Percentiles rank a stretch among this genome's conserved stretches.
Conservation (phyloP, 768 basidiomycete species). For the Rhizopogon vinicolor region DNA sequence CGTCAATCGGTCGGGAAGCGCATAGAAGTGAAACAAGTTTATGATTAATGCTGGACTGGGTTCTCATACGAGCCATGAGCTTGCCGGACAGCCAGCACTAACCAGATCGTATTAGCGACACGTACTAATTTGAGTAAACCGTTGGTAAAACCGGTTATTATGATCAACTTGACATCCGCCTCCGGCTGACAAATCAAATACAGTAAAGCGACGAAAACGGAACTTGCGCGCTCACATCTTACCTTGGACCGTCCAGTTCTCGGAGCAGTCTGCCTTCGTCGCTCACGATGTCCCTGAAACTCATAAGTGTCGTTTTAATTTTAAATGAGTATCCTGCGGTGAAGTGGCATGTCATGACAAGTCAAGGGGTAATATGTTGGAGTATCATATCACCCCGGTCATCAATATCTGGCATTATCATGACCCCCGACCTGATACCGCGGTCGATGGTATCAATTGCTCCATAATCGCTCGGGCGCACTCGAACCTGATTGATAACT, state of each 20-base stretch:
- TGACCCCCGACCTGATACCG: neutral
- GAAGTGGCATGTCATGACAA: neutral
- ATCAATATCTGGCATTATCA: neutral
- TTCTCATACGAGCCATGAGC: too few relatives aligned
- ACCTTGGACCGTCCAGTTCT: neutral
- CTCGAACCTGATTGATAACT: neutral
- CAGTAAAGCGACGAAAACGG: too few relatives aligned
- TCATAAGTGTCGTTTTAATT: neutral
- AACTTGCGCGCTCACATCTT: neutral
- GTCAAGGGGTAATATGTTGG: neutral
- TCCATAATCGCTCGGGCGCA: neutral
- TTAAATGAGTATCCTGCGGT: neutral
- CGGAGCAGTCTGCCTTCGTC: neutral
- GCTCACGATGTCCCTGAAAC: neutral
- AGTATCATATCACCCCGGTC: neutral
- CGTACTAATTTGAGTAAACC: too few relatives aligned
- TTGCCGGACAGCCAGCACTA: too few relatives aligned
- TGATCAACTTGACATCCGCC: neutral
- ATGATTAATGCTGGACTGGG: too few relatives aligned
- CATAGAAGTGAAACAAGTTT: too few relatives aligned
- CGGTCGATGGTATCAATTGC: neutral
- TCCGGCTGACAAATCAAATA: too few relatives aligned
- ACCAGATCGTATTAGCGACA: too few relatives aligned
- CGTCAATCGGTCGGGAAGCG: neutral
- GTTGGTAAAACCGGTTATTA: too few relatives aligned